A percentile compares a stretch with the other conserved stretches of the same genome.
Conservation (phyloP, 2,329 filamentous ascomycete species). For the Colletotrichum lentis region DNA sequence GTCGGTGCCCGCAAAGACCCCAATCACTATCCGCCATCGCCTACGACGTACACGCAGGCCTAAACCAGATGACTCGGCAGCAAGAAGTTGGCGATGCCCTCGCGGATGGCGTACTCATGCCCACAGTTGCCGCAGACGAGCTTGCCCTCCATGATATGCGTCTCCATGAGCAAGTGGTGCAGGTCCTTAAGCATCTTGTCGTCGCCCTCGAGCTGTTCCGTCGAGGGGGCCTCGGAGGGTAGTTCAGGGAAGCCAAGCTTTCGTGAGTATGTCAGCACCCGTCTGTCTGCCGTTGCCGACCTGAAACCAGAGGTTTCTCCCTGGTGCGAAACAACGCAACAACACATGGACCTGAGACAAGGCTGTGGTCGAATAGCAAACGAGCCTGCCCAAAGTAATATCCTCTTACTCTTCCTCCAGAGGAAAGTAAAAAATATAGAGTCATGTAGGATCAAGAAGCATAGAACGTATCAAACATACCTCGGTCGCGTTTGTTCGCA, state of each 20-base stretch:
- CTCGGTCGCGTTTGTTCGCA: constrained; percentile 79
- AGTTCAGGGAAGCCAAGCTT: constrained; percentile 83
- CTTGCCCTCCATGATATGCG: constrained; percentile 86
- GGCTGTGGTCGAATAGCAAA: neutral
- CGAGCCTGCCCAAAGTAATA: neutral
- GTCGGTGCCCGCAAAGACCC: neutral
- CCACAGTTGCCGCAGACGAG: constrained; percentile 90
- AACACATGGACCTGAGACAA: neutral
- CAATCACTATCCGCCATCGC: neutral
- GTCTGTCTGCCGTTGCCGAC: neutral
- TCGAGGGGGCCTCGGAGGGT: constrained; percentile 69
- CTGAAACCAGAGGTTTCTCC: neutral
- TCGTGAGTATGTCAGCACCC: constrained; percentile 17
- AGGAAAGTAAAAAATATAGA: neutral
- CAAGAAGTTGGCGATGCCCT: constrained; percentile 96
- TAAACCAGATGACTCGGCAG: constrained; percentile 88
- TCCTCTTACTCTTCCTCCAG: too few relatives aligned
- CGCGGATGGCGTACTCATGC: constrained; percentile 92
- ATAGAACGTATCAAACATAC: constrained; percentile 55
- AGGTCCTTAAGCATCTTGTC: constrained; percentile 78
- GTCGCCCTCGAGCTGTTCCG: constrained; percentile 69
- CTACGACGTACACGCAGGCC: constrained; percentile 26
- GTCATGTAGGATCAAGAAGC: too few relatives aligned
- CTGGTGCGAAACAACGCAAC: neutral
- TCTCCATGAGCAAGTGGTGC: constrained; percentile 86